Evolutionary conservation across 78 protist genomes (phyloP), one percentile per base, ranked within the genome.

Genomic region (Anaeramoeba flamelloides): DNA sequence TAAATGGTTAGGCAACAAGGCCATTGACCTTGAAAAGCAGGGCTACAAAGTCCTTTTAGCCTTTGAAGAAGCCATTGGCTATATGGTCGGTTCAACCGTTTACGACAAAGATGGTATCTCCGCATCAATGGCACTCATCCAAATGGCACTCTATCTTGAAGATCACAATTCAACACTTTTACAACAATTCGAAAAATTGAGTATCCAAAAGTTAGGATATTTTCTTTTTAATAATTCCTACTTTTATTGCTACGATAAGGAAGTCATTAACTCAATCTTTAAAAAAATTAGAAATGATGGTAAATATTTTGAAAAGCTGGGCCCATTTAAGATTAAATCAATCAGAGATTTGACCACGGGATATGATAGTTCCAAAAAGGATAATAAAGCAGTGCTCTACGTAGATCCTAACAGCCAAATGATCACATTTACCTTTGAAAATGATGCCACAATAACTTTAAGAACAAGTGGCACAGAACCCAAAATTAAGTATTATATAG

Each of bases 381-480:
- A n/a, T 39, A 17, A 79, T 88, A n/a, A 80, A 69, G 32, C 87
- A 40, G 39, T 22, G 31, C 40, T 77, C 33, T 81, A 83, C 2
- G 12, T 39, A 39, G 30, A 40, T 33, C 38, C 38, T 75, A 26
- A 74, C 85, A 41, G 87, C 31, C 94, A 89, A 69, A 93, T 94
- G 97, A 86, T 95, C 39, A 94, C 99, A 2, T 92, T 87, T 33
- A 69, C 38, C 77, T 94, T 97, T 79, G 89, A 77, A 1, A 94
- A 97, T 82, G 95, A 91, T 77, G 84, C 87, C 39, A 83, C 81
- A 30, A 85, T 90, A n/a, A 95, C 98, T 36, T 83, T 97, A 32
- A 86, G 99, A 38, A 91, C 93, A 22, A 79, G 89, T 78, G 99
- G 99, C 1, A 97, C 99, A 1, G 99, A 97, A 82, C 99, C 99